Conservation (phyloP, 2,329 filamentous ascomycete genomes). For the Ascochyta lentis region DNA sequence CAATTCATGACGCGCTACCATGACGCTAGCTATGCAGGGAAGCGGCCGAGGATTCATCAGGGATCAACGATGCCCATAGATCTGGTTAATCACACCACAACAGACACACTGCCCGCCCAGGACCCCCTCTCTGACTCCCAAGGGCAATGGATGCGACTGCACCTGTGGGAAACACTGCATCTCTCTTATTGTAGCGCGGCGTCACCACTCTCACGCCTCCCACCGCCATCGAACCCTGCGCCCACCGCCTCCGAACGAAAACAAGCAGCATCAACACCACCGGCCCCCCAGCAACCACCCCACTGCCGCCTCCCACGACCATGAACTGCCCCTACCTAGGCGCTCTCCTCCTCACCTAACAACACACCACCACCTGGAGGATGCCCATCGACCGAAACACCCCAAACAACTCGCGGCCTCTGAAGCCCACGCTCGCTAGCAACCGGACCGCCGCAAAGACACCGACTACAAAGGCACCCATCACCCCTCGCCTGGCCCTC, state of each 20-base stretch:
- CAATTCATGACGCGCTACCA: conserved; percentile 30
- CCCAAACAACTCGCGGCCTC: conserved; percentile 62
- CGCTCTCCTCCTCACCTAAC: conserved; percentile 22
- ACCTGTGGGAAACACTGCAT: neutral
- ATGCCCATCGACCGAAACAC: conserved; percentile 51
- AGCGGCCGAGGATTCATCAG: conserved; percentile 18
- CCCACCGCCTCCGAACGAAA: conserved; percentile 14
- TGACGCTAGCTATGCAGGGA: conserved; percentile 22
- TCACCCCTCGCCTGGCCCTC: conserved; percentile 66
- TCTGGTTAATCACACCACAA: conserved; percentile 27
- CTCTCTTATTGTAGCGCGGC: conserved; percentile 9
- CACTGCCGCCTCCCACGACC: conserved; percentile 36
- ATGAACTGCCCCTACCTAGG: conserved; percentile 34
- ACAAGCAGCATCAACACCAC: conserved; percentile 22
- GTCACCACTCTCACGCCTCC: conserved; percentile 17
- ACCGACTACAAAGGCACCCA: conserved; percentile 54
- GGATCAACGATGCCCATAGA: conserved; percentile 26
- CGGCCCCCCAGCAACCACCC: conserved; percentile 34
- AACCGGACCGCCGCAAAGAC: conserved; percentile 54
- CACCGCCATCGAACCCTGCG: conserved; percentile 21
- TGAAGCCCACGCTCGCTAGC: conserved; percentile 73
- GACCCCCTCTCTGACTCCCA: conserved; percentile 19
- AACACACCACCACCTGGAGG: conserved; percentile 29
- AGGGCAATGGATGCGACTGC: conserved; percentile 10
- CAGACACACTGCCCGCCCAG: conserved; percentile 21